phyloP scores from a whole-genome alignment of 2,329 filamentous ascomycete genomes.

The Sarocladium kiliense region DNA sequence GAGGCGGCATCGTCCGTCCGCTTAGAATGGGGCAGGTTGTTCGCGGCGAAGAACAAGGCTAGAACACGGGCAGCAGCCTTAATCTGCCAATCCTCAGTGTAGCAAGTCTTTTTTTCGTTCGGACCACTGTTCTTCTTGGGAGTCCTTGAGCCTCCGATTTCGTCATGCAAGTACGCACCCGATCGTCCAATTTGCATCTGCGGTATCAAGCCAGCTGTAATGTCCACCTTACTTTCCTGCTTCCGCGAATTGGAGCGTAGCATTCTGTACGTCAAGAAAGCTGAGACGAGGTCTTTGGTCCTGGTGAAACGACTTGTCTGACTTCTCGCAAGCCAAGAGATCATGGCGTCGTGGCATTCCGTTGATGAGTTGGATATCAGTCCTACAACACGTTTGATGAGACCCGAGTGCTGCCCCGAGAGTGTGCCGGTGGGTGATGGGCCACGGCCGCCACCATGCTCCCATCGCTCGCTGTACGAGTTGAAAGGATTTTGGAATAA shows the following conservation, averaged over 20 bases:
- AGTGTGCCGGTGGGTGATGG: conserved; percentile 34
- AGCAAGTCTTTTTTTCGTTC: conserved; percentile 47
- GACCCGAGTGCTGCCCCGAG: conserved; percentile 69
- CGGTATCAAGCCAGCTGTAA: conserved; percentile 65
- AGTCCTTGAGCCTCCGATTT: conserved; percentile 52
- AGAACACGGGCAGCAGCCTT: conserved; percentile 75
- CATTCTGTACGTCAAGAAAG: conserved; percentile 78
- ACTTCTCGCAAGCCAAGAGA: conserved; percentile 72
- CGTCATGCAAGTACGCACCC: conserved; percentile 70
- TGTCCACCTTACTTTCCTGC: conserved; percentile 55
- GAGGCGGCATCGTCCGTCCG: conserved; percentile 21
- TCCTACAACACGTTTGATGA: conserved; percentile 80
- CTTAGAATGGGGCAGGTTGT: conserved; percentile 48
- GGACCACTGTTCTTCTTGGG: conserved; percentile 42
- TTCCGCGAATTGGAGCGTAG: conserved; percentile 65
- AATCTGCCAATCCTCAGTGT: conserved; percentile 86
- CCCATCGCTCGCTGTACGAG: conserved; percentile 15
- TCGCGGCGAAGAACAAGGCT: conserved; percentile 76
- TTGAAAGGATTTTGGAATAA: conserved; percentile 26
- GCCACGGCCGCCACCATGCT: neutral
- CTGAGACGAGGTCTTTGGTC: conserved; percentile 70
- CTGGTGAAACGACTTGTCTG: conserved; percentile 62
- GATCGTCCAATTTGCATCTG: conserved; percentile 62
- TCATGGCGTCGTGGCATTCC: conserved; percentile 70
- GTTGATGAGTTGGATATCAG: conserved; percentile 70